A percentile compares a stretch with the other conserved stretches of the same genome.
Evolutionary conservation across 257 asterid genomes (phyloP).

Genomic region (Nicotiana undulata): DNA sequence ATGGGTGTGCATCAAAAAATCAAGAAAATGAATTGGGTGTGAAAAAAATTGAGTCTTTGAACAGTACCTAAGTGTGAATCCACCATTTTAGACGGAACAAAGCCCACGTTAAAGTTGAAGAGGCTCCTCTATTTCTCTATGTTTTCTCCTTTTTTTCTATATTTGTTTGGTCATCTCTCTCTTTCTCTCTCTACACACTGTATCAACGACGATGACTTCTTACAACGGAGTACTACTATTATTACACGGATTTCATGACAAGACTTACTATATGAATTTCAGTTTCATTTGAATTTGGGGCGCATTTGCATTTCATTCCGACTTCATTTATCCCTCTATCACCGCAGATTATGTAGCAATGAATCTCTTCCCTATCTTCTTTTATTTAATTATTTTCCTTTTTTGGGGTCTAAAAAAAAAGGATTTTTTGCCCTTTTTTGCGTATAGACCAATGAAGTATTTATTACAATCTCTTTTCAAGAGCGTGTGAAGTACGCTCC

Average conservation of each 20-base stretch:
- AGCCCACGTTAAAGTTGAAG: background rate
- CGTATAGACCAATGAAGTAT: background rate
- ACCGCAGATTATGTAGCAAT: constrained; percentile 60
- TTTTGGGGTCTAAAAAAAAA: background rate
- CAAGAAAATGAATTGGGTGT: background rate
- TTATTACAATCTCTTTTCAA: background rate
- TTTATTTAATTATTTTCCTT: background rate
- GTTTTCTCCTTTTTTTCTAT: background rate
- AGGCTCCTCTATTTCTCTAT: background rate
- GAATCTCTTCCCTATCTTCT: constrained; percentile 23
- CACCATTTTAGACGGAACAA: background rate
- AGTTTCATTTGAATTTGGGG: constrained; percentile 40
- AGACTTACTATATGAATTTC: constrained; percentile 30
- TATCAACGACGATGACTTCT: constrained; percentile 10
- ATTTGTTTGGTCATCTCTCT: background rate
- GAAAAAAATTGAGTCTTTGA: background rate
- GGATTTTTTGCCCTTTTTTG: background rate
- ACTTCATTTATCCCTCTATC: constrained; percentile 56
- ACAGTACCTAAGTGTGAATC: background rate
- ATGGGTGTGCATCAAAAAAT: background rate
- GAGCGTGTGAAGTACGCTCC: background rate
- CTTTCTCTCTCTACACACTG: constrained; percentile 18
- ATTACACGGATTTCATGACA: constrained; percentile 57
- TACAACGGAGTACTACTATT: constrained; percentile 22
- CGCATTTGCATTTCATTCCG: constrained; percentile 85